A percentile compares a stretch with the other conserved stretches of the same genome.
Conservation (phyloP, 345 rosid species). For the Excoecaria cochinchinensis region DNA sequence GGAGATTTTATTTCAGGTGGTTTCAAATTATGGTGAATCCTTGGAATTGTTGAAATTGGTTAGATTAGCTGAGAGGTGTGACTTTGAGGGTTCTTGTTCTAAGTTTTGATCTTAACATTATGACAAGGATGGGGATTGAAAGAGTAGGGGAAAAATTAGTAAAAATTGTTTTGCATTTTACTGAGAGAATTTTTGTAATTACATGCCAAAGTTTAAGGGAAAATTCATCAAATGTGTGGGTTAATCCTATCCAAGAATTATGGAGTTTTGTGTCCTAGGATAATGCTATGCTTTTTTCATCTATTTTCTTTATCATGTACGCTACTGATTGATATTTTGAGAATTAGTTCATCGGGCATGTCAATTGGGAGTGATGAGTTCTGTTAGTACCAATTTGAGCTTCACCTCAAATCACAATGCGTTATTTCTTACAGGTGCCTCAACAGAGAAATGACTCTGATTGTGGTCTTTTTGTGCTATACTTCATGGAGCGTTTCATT, state of each 20-base stretch:
- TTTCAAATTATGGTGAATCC: not conserved
- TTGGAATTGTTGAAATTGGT: not conserved
- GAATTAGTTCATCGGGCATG: not conserved
- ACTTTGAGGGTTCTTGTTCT: not conserved
- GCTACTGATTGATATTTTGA: not conserved
- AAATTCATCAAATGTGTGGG: not conserved
- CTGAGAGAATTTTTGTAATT: not conserved
- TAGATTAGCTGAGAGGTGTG: not conserved
- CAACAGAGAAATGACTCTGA: constrained; percentile 92
- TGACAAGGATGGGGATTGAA: not conserved
- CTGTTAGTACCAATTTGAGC: not conserved
- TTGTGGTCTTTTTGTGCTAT: constrained; percentile 90
- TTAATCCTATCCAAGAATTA: not conserved
- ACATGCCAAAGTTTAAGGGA: not conserved
- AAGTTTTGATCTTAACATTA: not conserved
- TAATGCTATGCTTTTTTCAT: not conserved
- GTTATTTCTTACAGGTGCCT: constrained; percentile 61
- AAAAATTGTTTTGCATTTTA: not conserved
- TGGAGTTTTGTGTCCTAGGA: not conserved
- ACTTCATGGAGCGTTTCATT: constrained; percentile 77
- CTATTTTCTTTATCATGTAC: not conserved
- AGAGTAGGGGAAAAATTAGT: not conserved
- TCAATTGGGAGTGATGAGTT: not conserved
- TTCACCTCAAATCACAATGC: not conserved
- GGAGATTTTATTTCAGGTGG: not conserved